Evolutionary conservation across 345 rosid genomes (phyloP).

Genomic region (Pistacia integerrima): DNA sequence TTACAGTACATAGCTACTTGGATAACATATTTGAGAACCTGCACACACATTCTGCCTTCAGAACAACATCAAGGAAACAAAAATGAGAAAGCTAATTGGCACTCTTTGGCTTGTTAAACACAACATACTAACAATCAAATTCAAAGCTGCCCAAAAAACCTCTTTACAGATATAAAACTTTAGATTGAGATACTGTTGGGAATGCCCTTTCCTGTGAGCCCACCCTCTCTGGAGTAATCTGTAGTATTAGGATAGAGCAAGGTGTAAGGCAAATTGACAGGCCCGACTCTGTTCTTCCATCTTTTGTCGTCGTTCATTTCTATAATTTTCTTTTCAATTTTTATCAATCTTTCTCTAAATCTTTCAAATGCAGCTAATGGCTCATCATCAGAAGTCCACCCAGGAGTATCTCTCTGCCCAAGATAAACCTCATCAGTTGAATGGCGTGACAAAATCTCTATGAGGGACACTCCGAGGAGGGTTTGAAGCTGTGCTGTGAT

Average conservation of each 20-base stretch:
- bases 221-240: conserved; percentile 56
- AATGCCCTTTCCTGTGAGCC: conserved; percentile 85
- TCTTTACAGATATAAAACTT: not conserved
- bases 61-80: not conserved
- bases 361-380: conserved; percentile 63
- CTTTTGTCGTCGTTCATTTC: conserved; percentile 59
- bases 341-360: conserved; percentile 49
- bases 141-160: not conserved
- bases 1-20: not conserved
- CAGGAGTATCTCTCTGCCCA: conserved; percentile 71
- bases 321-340: conserved; percentile 60
- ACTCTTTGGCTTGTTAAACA: not conserved
- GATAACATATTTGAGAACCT: not conserved
- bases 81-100: not conserved
- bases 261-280: conserved; percentile 78
- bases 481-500: conserved; percentile 93
- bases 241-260: conserved; percentile 76
- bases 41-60: not conserved
- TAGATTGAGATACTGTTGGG: conserved; percentile 90
- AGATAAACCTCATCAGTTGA: conserved; percentile 84
- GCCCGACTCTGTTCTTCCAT: conserved; percentile 76
- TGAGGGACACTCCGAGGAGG: conserved; percentile 79
- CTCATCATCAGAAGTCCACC: conserved; percentile 79
- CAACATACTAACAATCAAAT: not conserved
- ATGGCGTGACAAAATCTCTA: conserved; percentile 81